phyloP scores from a whole-genome alignment of 1,284 basidiomycete genomes.

The Mycena citricolor region DNA sequence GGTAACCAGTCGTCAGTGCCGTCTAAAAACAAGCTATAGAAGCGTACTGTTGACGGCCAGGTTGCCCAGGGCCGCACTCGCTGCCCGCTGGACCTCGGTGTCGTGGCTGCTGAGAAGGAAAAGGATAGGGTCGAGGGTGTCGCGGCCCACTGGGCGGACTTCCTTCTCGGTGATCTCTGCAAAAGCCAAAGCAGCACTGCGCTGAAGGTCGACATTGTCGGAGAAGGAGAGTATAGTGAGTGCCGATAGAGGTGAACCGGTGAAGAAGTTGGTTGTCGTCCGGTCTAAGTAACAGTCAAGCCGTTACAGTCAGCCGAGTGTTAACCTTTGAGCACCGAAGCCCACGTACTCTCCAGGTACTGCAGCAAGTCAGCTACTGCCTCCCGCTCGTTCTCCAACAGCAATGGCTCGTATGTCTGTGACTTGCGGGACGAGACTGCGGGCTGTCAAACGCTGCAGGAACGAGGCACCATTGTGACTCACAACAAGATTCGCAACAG shows the following conservation, averaged over 20 bases:
- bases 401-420: constrained; percentile 88
- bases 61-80: constrained; percentile 98
- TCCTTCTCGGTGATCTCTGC: constrained; percentile 99
- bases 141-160: constrained; percentile 93
- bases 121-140: constrained; percentile 97
- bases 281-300: constrained; percentile 63
- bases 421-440: constrained; percentile 76
- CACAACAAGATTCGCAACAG: constrained; percentile 80
- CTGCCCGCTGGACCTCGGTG: constrained; percentile 97
- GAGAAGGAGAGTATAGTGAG: constrained; percentile 98
- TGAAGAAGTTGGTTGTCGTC: constrained; percentile 94
- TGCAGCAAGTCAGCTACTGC: constrained; percentile 97
- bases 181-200: constrained; percentile 96
- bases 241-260: constrained; percentile 88
- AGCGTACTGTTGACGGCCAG: constrained; percentile 94
- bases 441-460: no score
- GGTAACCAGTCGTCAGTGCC: no score
- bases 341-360: constrained; percentile 89
- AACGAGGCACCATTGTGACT: no score
- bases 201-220: constrained; percentile 98
- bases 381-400: constrained; percentile 97
- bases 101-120: constrained; percentile 98
- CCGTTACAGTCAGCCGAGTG: constrained; percentile 20
- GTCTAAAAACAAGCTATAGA: constrained; percentile 15
- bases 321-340: constrained; percentile 9